A percentile compares a stretch with the other conserved stretches of the same genome.
Conservation (phyloP, 2,329 filamentous ascomycete genomes). For the Teratosphaeria gauchensis region DNA sequence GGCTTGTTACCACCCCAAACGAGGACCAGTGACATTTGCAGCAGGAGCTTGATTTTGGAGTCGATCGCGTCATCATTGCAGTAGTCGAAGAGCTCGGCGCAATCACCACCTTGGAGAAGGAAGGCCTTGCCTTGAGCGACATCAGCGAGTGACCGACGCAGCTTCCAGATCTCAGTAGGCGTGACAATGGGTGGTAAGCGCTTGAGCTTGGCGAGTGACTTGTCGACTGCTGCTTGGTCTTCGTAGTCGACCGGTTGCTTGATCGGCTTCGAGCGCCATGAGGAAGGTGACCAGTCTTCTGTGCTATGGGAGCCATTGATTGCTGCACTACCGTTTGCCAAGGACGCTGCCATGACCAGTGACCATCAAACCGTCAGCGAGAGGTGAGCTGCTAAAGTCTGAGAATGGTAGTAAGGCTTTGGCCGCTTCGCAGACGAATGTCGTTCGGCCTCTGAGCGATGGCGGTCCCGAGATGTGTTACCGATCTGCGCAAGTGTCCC, state of each 20-base stretch:
- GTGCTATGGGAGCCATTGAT: background rate
- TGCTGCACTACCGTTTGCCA: background rate
- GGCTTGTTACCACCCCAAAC: conserved; percentile 78
- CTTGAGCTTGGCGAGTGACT: conserved; percentile 54
- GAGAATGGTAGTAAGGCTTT: background rate
- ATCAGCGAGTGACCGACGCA: conserved; percentile 70
- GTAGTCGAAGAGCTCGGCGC: conserved; percentile 95
- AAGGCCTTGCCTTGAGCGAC: conserved; percentile 88
- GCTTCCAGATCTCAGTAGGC: conserved; percentile 65
- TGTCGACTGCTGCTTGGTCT: conserved; percentile 49
- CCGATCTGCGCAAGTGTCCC: background rate
- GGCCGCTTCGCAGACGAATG: background rate
- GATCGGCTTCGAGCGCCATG: conserved; percentile 70
- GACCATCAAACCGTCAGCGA: background rate
- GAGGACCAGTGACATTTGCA: conserved; percentile 94
- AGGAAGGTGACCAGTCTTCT: conserved; percentile 47
- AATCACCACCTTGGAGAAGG: conserved; percentile 90
- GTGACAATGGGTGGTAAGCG: conserved; percentile 70
- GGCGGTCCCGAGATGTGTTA: background rate
- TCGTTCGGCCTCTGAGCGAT: background rate
- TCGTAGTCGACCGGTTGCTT: conserved; percentile 66
- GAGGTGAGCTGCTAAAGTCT: background rate
- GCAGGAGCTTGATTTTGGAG: conserved; percentile 87
- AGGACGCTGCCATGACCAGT: background rate
- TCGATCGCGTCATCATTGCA: conserved; percentile 84